Conservation (phyloP, 2,329 filamentous ascomycete genomes). For the Pseudogymnoascus sp. region DNA sequence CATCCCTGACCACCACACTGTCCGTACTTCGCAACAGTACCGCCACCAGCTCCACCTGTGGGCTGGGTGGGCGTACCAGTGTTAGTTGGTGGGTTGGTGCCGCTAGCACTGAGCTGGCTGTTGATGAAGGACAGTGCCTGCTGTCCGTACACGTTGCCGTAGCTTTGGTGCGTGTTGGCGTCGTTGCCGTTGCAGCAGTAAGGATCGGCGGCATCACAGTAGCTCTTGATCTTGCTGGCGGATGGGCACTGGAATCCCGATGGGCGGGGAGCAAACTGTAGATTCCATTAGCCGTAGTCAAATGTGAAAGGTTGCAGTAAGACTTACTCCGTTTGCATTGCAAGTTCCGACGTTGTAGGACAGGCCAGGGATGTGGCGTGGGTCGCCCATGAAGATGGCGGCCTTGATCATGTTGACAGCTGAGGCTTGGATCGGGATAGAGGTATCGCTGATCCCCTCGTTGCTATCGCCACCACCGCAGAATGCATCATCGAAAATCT, state of each 20-base stretch:
- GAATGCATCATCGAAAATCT: constrained; percentile 55
- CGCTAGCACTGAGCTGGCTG: constrained; percentile 34
- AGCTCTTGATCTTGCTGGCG: constrained; percentile 48
- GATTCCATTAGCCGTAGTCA: neutral
- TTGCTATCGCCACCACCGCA: constrained; percentile 48
- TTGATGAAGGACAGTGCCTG: constrained; percentile 50
- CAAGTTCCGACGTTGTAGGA: constrained; percentile 56
- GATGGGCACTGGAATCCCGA: constrained; percentile 45
- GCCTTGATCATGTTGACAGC: constrained; percentile 51
- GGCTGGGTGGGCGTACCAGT: neutral
- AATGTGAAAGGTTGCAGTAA: too few relatives aligned
- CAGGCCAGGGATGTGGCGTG: constrained; percentile 46
- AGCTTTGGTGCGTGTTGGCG: constrained; percentile 46
- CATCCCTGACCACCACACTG: constrained; percentile 22
- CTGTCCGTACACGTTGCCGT: constrained; percentile 47
- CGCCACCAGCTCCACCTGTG: neutral
- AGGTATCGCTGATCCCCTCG: constrained; percentile 38
- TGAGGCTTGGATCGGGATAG: constrained; percentile 35
- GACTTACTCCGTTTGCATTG: constrained; percentile 47
- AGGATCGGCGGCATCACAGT: constrained; percentile 51
- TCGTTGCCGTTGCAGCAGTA: constrained; percentile 56
- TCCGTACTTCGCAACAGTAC: constrained; percentile 17
- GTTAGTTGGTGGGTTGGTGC: constrained; percentile 16
- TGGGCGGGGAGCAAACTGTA: constrained; percentile 47
- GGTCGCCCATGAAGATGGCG: constrained; percentile 58